Evolutionary conservation across 148 eudicot species (phyloP).

Genomic region (Camellia lanceoleosa): DNA sequence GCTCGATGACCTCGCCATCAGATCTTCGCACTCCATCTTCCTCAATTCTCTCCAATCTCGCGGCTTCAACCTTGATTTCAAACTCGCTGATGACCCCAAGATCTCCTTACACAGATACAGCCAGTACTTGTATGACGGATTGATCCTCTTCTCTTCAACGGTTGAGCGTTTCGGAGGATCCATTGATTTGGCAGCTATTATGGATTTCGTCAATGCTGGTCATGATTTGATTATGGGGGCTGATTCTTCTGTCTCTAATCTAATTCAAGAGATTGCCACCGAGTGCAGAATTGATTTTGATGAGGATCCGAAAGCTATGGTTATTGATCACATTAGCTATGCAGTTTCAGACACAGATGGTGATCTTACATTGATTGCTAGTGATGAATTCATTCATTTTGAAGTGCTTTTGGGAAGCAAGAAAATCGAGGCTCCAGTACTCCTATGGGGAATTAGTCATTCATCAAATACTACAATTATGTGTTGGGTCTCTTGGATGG

Average conservation of each 20-base stretch:
- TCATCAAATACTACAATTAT: too few relatives aligned
- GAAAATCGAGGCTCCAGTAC: conserved; percentile 38
- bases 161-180: conserved; percentile 43
- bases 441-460: too few relatives aligned
- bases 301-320: conserved; percentile 52
- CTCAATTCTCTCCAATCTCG: conserved; percentile 41
- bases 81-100: conserved; percentile 49
- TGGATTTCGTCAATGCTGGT: conserved; percentile 62
- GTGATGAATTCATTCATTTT: conserved; percentile 42
- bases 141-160: conserved; percentile 48
- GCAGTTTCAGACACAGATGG: conserved; percentile 51
- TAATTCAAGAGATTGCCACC: conserved; percentile 46
- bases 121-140: conserved; percentile 49
- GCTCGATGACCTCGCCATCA: conserved; percentile 48
- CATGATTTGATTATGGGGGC: conserved; percentile 55
- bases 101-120: conserved; percentile 45
- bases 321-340: conserved; percentile 57
- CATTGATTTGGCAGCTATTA: conserved; percentile 38
- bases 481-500: too few relatives aligned
- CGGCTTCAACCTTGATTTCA: conserved; percentile 57
- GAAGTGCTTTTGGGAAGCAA: conserved; percentile 55
- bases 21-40: conserved; percentile 50
- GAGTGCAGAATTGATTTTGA: conserved; percentile 68
- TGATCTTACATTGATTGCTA: conserved; percentile 52
- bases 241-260: conserved; percentile 50